Conservation (phyloP, 768 basidiomycete species). For the Rhodotorula taiwanensis region DNA sequence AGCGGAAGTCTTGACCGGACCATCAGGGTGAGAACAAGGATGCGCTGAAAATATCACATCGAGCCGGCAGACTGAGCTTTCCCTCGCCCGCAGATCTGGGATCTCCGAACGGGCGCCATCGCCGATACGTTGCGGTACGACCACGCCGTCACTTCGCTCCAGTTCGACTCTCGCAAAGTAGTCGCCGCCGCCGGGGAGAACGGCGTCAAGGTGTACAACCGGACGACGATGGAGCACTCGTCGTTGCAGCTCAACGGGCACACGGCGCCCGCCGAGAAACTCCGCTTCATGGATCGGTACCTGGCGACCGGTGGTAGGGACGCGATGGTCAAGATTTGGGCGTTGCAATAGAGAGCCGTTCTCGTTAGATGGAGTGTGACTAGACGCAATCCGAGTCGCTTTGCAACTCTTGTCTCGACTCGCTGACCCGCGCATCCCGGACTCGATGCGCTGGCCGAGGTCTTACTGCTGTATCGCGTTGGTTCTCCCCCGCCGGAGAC, state of each 20-base stretch:
- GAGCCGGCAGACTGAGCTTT: not conserved
- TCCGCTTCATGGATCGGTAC: constrained; percentile 95
- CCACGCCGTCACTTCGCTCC: constrained; percentile 78
- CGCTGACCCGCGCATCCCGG: not conserved
- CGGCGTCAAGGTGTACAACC: constrained; percentile 90
- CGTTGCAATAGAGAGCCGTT: constrained; percentile 26
- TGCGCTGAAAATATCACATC: too few species aligned
- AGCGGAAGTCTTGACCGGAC: constrained; percentile 92
- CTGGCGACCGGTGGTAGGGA: constrained; percentile 85
- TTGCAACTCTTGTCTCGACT: not conserved
- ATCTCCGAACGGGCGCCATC: constrained; percentile 78
- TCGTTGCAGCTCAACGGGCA: constrained; percentile 87
- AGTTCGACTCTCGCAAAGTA: constrained; percentile 91
- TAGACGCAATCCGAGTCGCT: too few species aligned
- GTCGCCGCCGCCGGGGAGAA: constrained; percentile 89
- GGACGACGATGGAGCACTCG: constrained; percentile 83
- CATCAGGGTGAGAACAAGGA: constrained; percentile 72
- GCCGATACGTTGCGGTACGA: constrained; percentile 87
- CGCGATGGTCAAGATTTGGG: constrained; percentile 36
- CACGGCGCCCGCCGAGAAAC: constrained; percentile 71
- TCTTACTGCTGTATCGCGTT: too few species aligned
- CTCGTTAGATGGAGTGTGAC: not conserved
- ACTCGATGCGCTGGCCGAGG: too few species aligned
- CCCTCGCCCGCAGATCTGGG: constrained; percentile 68
- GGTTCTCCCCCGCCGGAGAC: too few species aligned